Evolutionary conservation across 2,329 filamentous ascomycete genomes (phyloP), one percentile per base, ranked within the genome.

Genomic region (Colletotrichum sp.): DNA sequence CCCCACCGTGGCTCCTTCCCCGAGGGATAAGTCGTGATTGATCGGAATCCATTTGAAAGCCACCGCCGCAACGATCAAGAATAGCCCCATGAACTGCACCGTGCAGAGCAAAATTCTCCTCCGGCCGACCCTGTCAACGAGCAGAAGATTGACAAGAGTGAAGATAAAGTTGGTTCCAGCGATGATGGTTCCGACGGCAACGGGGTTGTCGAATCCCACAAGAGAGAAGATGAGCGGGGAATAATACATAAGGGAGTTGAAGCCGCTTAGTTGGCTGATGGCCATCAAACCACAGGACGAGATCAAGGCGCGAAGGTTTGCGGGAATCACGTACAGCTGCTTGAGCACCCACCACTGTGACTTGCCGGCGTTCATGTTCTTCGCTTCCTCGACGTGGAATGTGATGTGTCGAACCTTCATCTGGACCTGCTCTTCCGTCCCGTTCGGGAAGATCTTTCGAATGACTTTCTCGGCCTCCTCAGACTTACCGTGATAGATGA

Each of bases 171-270:
- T 89, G 9, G 86, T 87, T 3, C 82, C 86, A 6, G 85, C 86
- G 49, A 88, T 84, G 71, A 88, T 82, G 16, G 84, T 85, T 1
- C 84, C 85, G 26, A 90, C 88, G 2, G 87, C 87, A 0, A 86
- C 84, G 0, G 89, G 86, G 68, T 90, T 88, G 21, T 83, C 80
- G 79, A 90, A 90, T 1, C 88, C 88, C 30, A 89, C 88, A 5
- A 90, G 85, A 2, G 83, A 80, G 77, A 90, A 90, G 0, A 90
- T 80, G 0, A 86, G 87, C 0, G 88, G 88, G 0, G 86, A 87
- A 80, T 90, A 90, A 80, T 90, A 89, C 76, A 86, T 83, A 49
- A 90, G 82, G 2, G 89, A 88, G 76, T 90, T 91, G 80, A 91
- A 89, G 0, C 88, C 89, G 7, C 86, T 84, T 57, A 90, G 88